phyloP scores from a whole-genome alignment of 1,284 basidiomycete genomes.

The Pulveroboletus sp. region DNA sequence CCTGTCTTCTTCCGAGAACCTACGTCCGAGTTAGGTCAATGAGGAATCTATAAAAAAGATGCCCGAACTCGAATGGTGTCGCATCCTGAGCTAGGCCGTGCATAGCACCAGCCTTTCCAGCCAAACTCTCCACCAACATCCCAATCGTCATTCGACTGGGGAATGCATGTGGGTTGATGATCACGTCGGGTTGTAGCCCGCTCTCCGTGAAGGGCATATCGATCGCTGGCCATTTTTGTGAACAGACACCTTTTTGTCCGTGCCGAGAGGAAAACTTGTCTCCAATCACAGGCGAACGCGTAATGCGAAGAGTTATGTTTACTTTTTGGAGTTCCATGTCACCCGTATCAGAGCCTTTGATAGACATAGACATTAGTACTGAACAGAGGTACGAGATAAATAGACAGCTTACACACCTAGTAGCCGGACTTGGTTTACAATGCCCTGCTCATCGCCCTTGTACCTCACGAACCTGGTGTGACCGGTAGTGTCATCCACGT shows the following conservation, averaged over 20 bases:
- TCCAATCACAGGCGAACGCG: slow-evolving; percentile 95
- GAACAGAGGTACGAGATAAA: background rate
- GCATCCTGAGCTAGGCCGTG: slow-evolving; percentile 98
- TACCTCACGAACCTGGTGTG: slow-evolving; percentile 91
- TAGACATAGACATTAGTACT: slow-evolving; percentile 6
- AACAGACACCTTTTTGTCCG: slow-evolving; percentile 99
- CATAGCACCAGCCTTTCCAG: slow-evolving; percentile 97
- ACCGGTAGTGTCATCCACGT: slow-evolving; percentile 85
- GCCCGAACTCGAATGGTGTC: slow-evolving; percentile 88
- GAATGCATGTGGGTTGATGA: slow-evolving; percentile 99
- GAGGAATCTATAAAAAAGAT: background rate
- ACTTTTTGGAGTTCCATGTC: slow-evolving; percentile 91
- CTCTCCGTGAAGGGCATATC: slow-evolving; percentile 99
- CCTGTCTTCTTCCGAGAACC: slow-evolving; percentile 94
- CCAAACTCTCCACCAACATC: slow-evolving; percentile 99
- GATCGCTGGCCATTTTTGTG: slow-evolving; percentile 96
- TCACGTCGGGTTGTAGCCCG: slow-evolving; percentile 98
- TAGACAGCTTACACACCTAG: slow-evolving; percentile 58
- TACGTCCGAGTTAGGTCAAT: slow-evolving; percentile 37
- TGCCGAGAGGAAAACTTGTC: slow-evolving; percentile 99
- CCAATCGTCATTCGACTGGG: slow-evolving; percentile 99
- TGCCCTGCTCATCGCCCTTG: slow-evolving; percentile 94
- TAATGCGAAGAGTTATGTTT: slow-evolving; percentile 91
- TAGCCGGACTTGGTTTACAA: slow-evolving; percentile 90
- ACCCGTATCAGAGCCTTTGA: slow-evolving; percentile 78